Evolutionary conservation across 225 moss, liverwort and hornwort genomes (phyloP).

Genomic region (Physcomitrellopsis africana): DNA sequence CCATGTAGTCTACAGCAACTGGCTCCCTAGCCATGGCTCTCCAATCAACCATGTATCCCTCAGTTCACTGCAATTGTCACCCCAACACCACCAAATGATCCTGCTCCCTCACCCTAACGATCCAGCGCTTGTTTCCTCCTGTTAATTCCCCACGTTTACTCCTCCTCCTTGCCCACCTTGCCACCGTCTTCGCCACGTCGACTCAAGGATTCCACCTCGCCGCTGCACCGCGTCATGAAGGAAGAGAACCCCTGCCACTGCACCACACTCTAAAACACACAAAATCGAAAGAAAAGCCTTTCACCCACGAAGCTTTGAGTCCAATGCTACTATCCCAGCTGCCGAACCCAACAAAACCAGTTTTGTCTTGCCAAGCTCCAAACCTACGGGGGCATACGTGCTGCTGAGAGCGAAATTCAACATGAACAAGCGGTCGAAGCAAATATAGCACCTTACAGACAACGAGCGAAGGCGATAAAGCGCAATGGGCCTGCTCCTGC

Average conservation of each 20-base stretch:
- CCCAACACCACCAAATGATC: neutral
- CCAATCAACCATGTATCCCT: neutral
- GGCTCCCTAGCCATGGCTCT: slow-evolving; percentile 46
- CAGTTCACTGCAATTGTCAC: neutral
- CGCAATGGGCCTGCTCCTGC: too few relatives aligned
- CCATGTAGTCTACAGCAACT: slow-evolving; percentile 51
- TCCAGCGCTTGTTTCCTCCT: neutral
- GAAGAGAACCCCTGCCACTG: neutral
- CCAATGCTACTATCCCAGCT: too few relatives aligned
- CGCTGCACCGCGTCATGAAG: slow-evolving; percentile 32
- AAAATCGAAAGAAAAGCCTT: too few relatives aligned
- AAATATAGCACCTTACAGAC: too few relatives aligned
- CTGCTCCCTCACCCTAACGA: neutral
- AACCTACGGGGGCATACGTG: too few relatives aligned
- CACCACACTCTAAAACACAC: neutral
- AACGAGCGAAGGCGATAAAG: too few relatives aligned
- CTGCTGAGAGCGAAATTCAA: too few relatives aligned
- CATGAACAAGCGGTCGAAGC: too few relatives aligned
- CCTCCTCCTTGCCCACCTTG: neutral
- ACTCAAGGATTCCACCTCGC: neutral
- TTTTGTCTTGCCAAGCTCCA: too few relatives aligned
- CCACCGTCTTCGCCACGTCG: slow-evolving; percentile 7
- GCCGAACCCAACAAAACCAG: too few relatives aligned
- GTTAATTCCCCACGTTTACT: slow-evolving; percentile 13
- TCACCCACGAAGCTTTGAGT: too few relatives aligned